These are phyloP conservation scores for Ogataea pignaliae DNA, from an alignment of 805 yeast genomes.

Conservation along the genomic window DNA sequence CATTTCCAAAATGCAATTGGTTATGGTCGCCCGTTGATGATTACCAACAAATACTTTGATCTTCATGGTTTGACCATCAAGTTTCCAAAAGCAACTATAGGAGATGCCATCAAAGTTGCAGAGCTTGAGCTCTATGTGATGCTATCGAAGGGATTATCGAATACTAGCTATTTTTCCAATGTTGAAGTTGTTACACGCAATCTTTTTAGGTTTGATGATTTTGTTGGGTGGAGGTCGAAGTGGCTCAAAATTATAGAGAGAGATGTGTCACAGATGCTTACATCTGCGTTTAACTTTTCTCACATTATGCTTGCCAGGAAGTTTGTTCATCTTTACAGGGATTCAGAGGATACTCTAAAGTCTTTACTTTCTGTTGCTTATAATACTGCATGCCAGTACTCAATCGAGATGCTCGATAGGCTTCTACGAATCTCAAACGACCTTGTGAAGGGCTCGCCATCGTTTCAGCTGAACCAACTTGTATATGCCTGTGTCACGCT, in stretches of 20 bases:
- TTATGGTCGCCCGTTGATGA: slow-evolving; percentile 41
- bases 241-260: slow-evolving; percentile 42
- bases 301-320: slow-evolving; percentile 38
- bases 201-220: slow-evolving; percentile 28
- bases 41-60: slow-evolving; percentile 35
- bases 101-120: slow-evolving; percentile 51
- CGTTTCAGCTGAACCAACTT: slow-evolving; percentile 45
- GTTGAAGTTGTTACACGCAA: slow-evolving; percentile 7
- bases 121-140: slow-evolving; percentile 39
- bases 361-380: slow-evolving; percentile 10
- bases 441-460: slow-evolving; percentile 52
- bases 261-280: slow-evolving; percentile 45
- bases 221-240: slow-evolving; percentile 41
- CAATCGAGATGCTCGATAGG: slow-evolving; percentile 41
- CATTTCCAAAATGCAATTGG: slow-evolving; percentile 50
- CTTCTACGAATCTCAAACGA: slow-evolving; percentile 41
- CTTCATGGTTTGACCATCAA: slow-evolving; percentile 40
- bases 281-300: slow-evolving; percentile 45
- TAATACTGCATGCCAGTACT: slow-evolving; percentile 40
- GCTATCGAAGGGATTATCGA: slow-evolving; percentile 14
- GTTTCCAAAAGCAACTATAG: slow-evolving; percentile 47
- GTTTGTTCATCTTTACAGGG: slow-evolving; percentile 20
- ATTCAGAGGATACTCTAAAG: background rate
- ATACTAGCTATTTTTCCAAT: slow-evolving; percentile 1
- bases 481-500: slow-evolving; percentile 52